These are phyloP conservation scores for Colletotrichum australisinense DNA, from an alignment of 2,329 filamentous ascomycete genomes.

Conservation along the genomic window DNA sequence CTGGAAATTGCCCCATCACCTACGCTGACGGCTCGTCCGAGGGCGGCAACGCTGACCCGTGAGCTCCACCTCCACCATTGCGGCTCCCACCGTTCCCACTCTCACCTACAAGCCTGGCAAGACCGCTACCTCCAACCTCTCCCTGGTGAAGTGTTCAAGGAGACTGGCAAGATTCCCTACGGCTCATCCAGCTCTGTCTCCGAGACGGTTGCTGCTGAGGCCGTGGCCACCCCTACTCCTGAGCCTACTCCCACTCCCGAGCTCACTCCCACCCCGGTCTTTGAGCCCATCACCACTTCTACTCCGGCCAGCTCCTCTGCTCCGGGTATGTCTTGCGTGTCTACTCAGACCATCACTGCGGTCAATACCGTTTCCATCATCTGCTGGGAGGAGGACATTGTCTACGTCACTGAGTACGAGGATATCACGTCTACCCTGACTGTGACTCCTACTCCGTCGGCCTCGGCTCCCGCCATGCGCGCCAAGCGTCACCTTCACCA, in stretches of 20 bases:
- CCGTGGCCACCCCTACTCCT: conserved; percentile 36
- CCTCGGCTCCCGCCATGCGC: conserved; percentile 34
- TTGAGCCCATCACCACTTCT: conserved; percentile 44
- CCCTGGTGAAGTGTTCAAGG: conserved; percentile 58
- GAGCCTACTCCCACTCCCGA: conserved; percentile 39
- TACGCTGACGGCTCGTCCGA: conserved; percentile 41
- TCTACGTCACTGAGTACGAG: conserved; percentile 62
- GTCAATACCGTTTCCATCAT: conserved; percentile 65
- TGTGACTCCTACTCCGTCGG: conserved; percentile 43
- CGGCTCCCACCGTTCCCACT: conserved; percentile 39
- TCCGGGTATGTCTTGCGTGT: conserved; percentile 48
- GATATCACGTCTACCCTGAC: conserved; percentile 55
- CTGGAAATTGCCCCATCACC: conserved; percentile 69
- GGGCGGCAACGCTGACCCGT: conserved; percentile 7
- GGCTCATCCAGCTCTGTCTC: conserved; percentile 26
- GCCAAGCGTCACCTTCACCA: conserved; percentile 50
- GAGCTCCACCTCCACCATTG: conserved; percentile 24
- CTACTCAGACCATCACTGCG: conserved; percentile 65
- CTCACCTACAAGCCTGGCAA: conserved; percentile 52
- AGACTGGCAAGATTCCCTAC: conserved; percentile 38
- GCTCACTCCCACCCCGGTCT: conserved; percentile 39
- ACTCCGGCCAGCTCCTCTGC: conserved; percentile 11
- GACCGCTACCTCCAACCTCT: conserved; percentile 46
- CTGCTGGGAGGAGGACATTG: conserved; percentile 65
- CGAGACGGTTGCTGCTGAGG: conserved; percentile 7